Evolutionary conservation across 768 basidiomycete genomes (phyloP).

Genomic region (Trichaptum fuscoviolaceum): DNA sequence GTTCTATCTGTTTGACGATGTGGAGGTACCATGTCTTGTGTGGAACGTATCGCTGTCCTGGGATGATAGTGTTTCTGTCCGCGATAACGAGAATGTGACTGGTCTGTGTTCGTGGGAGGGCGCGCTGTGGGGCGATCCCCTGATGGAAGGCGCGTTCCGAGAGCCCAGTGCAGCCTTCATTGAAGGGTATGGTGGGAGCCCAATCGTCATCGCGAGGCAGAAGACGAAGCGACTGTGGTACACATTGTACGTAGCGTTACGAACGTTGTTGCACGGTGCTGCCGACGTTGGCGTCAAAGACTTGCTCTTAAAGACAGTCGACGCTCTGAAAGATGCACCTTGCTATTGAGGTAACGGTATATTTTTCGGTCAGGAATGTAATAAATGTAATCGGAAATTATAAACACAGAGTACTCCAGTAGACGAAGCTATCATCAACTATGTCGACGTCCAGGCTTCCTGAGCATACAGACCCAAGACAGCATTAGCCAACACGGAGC

Average conservation of each 20-base stretch:
- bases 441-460: constrained; percentile 5
- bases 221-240: constrained; percentile 64
- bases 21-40: constrained; percentile 61
- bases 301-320: too few relatives aligned
- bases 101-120: constrained; percentile 9
- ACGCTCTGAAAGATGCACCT: too few relatives aligned
- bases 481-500: constrained; percentile 42
- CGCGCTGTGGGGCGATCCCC: constrained; percentile 73
- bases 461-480: constrained; percentile 56
- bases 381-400: too few relatives aligned
- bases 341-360: too few relatives aligned
- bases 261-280: too few relatives aligned
- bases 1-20: constrained; percentile 72
- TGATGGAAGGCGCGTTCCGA: constrained; percentile 62
- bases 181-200: constrained; percentile 56
- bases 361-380: too few relatives aligned
- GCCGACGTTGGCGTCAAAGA: constrained; percentile 21
- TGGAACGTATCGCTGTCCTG: constrained; percentile 31
- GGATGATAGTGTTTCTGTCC: constrained; percentile 52
- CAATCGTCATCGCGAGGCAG: constrained; percentile 59
- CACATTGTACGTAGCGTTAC: too few relatives aligned
- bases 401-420: too few relatives aligned
- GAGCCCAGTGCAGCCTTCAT: constrained; percentile 44
- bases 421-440: background rate
- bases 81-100: constrained; percentile 10